Conservation (phyloP, 345 rosid species). For the Camelina hispida region DNA sequence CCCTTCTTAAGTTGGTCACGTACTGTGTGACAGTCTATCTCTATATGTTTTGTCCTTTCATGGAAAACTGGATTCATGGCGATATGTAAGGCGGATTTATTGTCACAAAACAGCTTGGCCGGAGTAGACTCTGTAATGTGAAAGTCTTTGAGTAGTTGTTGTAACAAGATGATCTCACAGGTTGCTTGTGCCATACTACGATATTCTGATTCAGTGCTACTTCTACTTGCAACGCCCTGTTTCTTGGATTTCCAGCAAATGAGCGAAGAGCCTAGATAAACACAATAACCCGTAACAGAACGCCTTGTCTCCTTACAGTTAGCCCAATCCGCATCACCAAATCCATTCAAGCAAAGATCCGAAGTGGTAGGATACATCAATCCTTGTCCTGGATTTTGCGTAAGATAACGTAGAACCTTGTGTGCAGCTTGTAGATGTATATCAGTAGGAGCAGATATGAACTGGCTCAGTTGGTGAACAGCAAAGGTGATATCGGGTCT, state of each 20-base stretch:
- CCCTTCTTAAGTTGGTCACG: accelerated
- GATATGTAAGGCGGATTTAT: not conserved
- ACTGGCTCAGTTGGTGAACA: not conserved
- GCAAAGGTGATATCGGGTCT: not conserved
- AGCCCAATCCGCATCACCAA: not conserved
- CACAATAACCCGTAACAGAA: accelerated
- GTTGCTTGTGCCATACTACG: too few species aligned
- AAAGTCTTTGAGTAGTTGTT: accelerated
- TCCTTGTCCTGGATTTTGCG: too few species aligned
- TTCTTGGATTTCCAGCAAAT: not conserved
- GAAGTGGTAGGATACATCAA: too few species aligned
- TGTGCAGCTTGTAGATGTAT: not conserved
- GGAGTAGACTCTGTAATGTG: not conserved
- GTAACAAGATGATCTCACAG: not conserved
- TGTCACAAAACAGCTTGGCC: not conserved
- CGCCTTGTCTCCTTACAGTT: not conserved
- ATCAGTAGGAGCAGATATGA: accelerated
- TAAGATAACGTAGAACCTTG: not conserved
- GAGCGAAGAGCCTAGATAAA: not conserved
- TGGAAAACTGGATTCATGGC: not conserved
- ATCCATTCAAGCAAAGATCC: not conserved
- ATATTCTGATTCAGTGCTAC: not conserved
- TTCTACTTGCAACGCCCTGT: not conserved
- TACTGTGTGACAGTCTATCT: accelerated
- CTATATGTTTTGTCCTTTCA: not conserved